A percentile compares a stretch with the other conserved stretches of the same genome.
Conservation (phyloP, 306 rosid genomes). For the Malus sieversii region DNA sequence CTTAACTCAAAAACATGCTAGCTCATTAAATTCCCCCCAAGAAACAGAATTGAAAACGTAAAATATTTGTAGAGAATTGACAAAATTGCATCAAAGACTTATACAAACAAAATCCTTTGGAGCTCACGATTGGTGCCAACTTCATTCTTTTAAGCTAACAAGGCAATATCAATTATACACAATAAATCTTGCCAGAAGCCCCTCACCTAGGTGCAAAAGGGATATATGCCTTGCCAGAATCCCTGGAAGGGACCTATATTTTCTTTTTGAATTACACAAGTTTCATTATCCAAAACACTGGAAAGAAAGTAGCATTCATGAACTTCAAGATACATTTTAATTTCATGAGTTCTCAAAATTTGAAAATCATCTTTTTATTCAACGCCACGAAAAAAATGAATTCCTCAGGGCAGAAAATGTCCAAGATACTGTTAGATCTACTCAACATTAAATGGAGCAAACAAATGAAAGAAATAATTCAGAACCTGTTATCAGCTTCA, state of each 20-base stretch:
- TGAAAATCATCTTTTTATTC: neutral
- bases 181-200: neutral
- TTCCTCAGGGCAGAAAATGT: neutral
- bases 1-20: neutral
- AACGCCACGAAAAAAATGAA: neutral
- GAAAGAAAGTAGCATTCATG: neutral
- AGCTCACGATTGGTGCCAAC: neutral
- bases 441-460: neutral
- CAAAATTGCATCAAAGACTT: neutral
- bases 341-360: neutral
- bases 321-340: neutral
- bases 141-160: neutral
- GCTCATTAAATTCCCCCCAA: neutral
- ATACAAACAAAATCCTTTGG: neutral
- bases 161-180: neutral
- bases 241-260: neutral
- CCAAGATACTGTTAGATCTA: neutral
- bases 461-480: conserved; percentile 5
- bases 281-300: neutral
- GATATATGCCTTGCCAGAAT: neutral
- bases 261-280: neutral
- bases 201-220: neutral
- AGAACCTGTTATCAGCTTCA: conserved; percentile 70
- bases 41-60: neutral
- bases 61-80: neutral